Evolutionary conservation across 2,329 filamentous ascomycete species (phyloP).

Genomic region (Tolypocladium cylindrosporum): DNA sequence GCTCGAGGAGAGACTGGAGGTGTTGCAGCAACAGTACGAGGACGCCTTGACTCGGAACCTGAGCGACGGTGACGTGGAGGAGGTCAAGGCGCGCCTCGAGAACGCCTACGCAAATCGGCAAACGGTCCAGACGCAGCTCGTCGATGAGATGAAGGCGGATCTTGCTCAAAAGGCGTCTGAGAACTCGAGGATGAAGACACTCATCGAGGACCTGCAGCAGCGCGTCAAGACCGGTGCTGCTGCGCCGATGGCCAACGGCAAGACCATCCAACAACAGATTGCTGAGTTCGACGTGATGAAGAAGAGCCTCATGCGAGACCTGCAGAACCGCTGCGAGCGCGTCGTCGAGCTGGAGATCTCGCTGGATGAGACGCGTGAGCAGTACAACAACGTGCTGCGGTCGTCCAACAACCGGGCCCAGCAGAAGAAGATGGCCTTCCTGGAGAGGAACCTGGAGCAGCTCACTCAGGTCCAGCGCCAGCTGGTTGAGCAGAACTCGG

Average conservation of each 20-base stretch:
- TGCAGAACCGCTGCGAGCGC: conserved; percentile 96
- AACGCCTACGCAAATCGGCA: conserved; percentile 68
- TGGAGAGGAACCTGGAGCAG: conserved; percentile 96
- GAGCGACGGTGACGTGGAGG: conserved; percentile 66
- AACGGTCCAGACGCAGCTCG: conserved; percentile 61
- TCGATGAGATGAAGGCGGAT: conserved; percentile 68
- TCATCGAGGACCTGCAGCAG: conserved; percentile 71
- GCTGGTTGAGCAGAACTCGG: conserved; percentile 94
- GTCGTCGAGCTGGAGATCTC: conserved; percentile 98
- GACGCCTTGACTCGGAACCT: conserved; percentile 72
- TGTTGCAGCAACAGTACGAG: conserved; percentile 75
- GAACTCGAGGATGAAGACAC: conserved; percentile 67
- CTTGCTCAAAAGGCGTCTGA: conserved; percentile 71
- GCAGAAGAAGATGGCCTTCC: conserved; percentile 99
- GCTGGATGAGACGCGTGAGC: conserved; percentile 91
- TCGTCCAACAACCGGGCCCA: conserved; percentile 97
- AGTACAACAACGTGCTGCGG: conserved; percentile 96
- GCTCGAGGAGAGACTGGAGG: conserved; percentile 64
- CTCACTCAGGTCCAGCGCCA: conserved; percentile 95
- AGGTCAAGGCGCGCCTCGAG: conserved; percentile 71
- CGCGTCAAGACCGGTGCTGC: conserved; percentile 54
- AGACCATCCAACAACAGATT: conserved; percentile 95
- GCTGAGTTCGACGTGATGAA: conserved; percentile 99
- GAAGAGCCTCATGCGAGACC: conserved; percentile 96
- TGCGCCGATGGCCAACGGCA: conserved; percentile 63